Evolutionary conservation across 2,329 filamentous ascomycete genomes (phyloP).

Genomic region (Domatiomyces catenatus): DNA sequence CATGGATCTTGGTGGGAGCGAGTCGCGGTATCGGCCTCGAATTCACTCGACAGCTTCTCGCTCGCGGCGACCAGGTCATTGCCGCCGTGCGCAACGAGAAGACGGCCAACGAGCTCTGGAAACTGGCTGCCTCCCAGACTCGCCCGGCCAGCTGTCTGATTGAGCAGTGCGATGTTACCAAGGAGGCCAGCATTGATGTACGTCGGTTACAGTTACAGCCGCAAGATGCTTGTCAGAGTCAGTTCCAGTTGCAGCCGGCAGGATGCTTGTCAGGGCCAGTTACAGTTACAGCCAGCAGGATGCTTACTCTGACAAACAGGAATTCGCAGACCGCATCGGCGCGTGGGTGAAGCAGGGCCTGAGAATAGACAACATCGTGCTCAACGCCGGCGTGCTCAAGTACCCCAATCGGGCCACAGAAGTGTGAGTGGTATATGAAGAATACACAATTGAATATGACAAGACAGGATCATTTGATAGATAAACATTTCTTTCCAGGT

Average conservation of each 20-base stretch:
- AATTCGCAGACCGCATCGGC: slow-evolving; percentile 28
- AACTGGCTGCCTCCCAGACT: slow-evolving; percentile 20
- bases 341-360: slow-evolving; percentile 24
- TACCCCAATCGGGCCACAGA: slow-evolving; percentile 43
- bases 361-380: slow-evolving; percentile 38
- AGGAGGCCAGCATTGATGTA: slow-evolving; percentile 37
- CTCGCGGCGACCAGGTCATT: slow-evolving; percentile 33
- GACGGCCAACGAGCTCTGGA: slow-evolving; percentile 30
- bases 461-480: too few species aligned
- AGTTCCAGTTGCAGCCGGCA: too few species aligned
- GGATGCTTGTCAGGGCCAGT: too few species aligned
- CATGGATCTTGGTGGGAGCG: slow-evolving; percentile 23
- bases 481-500: slow-evolving; percentile 23
- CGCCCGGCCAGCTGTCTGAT: slow-evolving; percentile 23
- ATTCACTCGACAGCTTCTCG: slow-evolving; percentile 36
- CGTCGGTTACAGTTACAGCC: slow-evolving; percentile 11
- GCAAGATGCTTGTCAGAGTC: too few species aligned
- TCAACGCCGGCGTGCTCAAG: slow-evolving; percentile 41
- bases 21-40: slow-evolving; percentile 32
- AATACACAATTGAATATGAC: too few species aligned
- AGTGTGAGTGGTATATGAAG: too few species aligned
- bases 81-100: slow-evolving; percentile 35
- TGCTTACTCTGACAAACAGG: slow-evolving; percentile 20
- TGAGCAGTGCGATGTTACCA: slow-evolving; percentile 39
- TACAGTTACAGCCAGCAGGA: slow-evolving; percentile 4